Evolutionary conservation across 139 green algal genomes (phyloP).

Genomic region (Haematococcus sp.): DNA sequence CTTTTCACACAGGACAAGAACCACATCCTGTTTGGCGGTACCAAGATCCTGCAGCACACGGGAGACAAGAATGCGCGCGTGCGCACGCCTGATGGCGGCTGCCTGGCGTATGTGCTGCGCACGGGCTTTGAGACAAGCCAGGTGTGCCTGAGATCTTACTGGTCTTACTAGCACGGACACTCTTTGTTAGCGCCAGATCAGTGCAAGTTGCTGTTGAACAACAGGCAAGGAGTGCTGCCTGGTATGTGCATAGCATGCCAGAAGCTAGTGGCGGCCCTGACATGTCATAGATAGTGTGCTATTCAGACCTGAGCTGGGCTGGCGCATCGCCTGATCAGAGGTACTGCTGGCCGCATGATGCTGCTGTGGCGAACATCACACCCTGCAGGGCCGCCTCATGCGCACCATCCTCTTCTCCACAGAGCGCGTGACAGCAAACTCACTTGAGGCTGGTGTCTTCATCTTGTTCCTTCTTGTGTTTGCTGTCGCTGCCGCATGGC

Average conservation of each 20-base stretch:
- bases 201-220: too few species aligned
- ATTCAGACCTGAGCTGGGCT: too few species aligned
- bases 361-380: too few species aligned
- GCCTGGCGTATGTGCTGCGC: constrained; percentile 87
- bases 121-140: constrained; percentile 97
- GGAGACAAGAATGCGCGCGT: constrained; percentile 60
- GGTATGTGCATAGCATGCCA: too few species aligned
- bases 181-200: too few species aligned
- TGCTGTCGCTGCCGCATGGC: constrained; percentile 80
- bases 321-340: too few species aligned
- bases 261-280: too few species aligned
- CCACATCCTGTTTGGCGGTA: constrained; percentile 93
- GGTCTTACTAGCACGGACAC: too few species aligned
- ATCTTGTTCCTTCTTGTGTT: constrained; percentile 98
- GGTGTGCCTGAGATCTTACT: too few species aligned
- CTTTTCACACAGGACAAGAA: constrained; percentile 68
- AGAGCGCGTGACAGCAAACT: constrained; percentile 94
- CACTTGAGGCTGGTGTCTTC: constrained; percentile 90
- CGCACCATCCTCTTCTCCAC: constrained; percentile 96
- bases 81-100: constrained; percentile 86
- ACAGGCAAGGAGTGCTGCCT: too few species aligned
- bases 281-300: too few species aligned
- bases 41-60: constrained; percentile 86
- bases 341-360: too few species aligned
- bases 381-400: constrained; percentile 81